Conservation (phyloP, 2,329 filamentous ascomycete genomes). For the Coccinonectria pachysandricola region DNA sequence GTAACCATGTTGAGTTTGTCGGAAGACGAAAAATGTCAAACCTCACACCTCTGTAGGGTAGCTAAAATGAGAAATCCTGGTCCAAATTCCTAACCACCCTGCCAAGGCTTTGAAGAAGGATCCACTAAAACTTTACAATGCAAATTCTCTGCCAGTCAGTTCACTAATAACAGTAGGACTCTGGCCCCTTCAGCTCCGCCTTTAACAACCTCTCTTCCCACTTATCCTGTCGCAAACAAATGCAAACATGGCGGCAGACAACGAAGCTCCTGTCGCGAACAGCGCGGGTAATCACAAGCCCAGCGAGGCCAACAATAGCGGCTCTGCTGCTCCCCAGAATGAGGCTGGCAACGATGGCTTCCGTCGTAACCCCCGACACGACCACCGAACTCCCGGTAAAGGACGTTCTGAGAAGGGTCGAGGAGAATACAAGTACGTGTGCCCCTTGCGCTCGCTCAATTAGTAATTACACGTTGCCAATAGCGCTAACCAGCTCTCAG, state of each 20-base stretch:
- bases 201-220: neutral
- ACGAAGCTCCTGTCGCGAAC: slow-evolving; percentile 20
- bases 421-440: slow-evolving; percentile 20
- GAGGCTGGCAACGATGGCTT: slow-evolving; percentile 13
- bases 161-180: neutral
- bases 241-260: slow-evolving; percentile 24
- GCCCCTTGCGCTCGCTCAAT: neutral
- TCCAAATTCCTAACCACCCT: slow-evolving; percentile 4
- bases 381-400: slow-evolving; percentile 19
- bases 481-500: slow-evolving; percentile 26
- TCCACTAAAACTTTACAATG: slow-evolving; percentile 6
- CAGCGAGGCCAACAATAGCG: neutral
- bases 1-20: no score
- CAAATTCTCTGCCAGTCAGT: slow-evolving; percentile 10
- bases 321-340: slow-evolving; percentile 6
- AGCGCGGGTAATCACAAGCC: slow-evolving; percentile 13
- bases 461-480: slow-evolving; percentile 15
- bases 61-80: neutral
- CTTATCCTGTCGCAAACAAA: slow-evolving; percentile 14
- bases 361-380: slow-evolving; percentile 20
- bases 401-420: slow-evolving; percentile 21
- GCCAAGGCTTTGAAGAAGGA: slow-evolving; percentile 2
- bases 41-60: no score
- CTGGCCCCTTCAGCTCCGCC: neutral
- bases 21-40: no score